phyloP scores from a whole-genome alignment of 1,139 yeast species.

The Nakaseomyces bracarensis region DNA sequence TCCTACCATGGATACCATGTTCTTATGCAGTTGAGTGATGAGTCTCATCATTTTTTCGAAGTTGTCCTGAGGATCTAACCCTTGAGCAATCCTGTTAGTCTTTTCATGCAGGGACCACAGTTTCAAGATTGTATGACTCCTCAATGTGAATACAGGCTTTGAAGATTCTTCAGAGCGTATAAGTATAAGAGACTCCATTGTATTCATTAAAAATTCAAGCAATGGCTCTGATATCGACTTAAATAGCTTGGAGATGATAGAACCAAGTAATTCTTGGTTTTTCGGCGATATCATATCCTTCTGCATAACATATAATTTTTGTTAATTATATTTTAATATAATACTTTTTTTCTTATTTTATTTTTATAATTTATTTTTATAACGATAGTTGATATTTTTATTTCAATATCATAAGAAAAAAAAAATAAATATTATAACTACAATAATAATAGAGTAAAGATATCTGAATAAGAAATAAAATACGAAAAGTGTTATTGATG shows the following conservation, averaged over 20 bases:
- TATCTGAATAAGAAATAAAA: too few relatives aligned
- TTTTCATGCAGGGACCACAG: background rate
- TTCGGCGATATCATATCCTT: conserved; percentile 1
- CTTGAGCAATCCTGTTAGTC: background rate
- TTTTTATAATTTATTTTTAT: background rate
- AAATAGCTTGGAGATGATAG: conserved; percentile 1
- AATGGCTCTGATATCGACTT: conserved; percentile 4
- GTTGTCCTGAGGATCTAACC: background rate
- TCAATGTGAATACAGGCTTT: background rate
- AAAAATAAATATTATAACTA: too few relatives aligned
- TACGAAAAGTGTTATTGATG: too few relatives aligned
- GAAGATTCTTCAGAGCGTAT: background rate
- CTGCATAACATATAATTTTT: too few relatives aligned
- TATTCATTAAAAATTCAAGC: conserved; percentile 1
- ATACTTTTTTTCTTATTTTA: background rate
- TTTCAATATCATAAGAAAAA: too few relatives aligned
- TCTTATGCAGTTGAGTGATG: conserved; percentile 2
- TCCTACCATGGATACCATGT: conserved; percentile 1
- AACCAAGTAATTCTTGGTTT: conserved; percentile 4
- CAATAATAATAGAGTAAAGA: too few relatives aligned
- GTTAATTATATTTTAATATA: background rate
- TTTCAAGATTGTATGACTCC: conserved; percentile 1
- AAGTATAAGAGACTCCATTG: conserved; percentile 5
- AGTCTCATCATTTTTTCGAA: conserved; percentile 5
- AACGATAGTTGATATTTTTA: too few relatives aligned